Evolutionary conservation across 139 green algal species (phyloP).

Genomic region (Coelastrella sp.): DNA sequence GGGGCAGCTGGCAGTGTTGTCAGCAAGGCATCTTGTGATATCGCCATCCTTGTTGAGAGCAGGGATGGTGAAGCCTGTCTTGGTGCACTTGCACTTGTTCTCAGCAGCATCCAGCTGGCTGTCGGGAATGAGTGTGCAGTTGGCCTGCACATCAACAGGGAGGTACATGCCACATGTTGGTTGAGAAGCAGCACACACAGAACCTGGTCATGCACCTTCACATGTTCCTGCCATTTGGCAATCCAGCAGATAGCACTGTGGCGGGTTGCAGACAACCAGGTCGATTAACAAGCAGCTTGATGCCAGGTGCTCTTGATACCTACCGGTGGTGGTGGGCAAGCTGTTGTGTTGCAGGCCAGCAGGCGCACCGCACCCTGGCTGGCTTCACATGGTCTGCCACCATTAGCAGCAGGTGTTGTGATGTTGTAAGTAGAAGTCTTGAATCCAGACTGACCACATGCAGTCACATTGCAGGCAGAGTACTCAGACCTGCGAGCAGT

Average conservation of each 20-base stretch:
- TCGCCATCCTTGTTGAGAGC: neutral
- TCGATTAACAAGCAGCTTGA: too few species aligned
- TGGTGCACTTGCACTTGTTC: neutral
- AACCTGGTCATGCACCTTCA: too few species aligned
- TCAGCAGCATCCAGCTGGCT: neutral
- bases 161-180: too few species aligned
- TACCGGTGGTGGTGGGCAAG: neutral
- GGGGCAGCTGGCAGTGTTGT: neutral
- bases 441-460: neutral
- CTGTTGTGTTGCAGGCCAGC: neutral
- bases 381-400: neutral
- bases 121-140: neutral
- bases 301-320: too few species aligned
- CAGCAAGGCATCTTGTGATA: neutral
- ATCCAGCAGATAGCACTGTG: too few species aligned
- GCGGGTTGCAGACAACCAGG: too few species aligned
- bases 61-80: neutral
- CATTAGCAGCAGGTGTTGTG: neutral
- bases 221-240: too few species aligned
- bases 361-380: neutral
- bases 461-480: neutral
- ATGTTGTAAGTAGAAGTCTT: neutral
- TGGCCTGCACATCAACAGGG: neutral
- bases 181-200: too few species aligned
- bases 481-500: neutral